Evolutionary conservation across 2,329 filamentous ascomycete species (phyloP).

Genomic region (Paracamarosporium sp.): DNA sequence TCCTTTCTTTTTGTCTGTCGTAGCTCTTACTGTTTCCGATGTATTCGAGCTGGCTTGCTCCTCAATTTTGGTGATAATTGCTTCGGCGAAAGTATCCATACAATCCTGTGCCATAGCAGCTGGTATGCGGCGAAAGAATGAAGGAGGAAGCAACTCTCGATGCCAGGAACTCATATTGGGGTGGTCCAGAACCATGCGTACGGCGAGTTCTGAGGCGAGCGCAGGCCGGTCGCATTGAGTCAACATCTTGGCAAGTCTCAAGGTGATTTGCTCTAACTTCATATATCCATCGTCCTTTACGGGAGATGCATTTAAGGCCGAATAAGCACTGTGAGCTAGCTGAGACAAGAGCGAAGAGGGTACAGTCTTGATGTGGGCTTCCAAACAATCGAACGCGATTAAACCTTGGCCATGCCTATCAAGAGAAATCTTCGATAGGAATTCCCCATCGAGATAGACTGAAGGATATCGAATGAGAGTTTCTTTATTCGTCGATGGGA

Average conservation of each 20-base stretch:
- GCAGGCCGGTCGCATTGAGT: conserved; percentile 38
- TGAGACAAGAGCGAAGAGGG: conserved; percentile 27
- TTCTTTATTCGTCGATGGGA: conserved; percentile 25
- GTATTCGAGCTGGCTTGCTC: conserved; percentile 24
- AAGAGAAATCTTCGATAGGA: conserved; percentile 24
- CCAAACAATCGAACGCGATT: background rate
- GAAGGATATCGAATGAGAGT: conserved; percentile 35
- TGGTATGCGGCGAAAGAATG: conserved; percentile 42
- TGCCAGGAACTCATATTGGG: conserved; percentile 52
- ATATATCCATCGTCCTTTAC: conserved; percentile 9
- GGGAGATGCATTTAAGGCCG: conserved; percentile 9
- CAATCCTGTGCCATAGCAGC: conserved; percentile 35
- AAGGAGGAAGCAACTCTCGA: conserved; percentile 39
- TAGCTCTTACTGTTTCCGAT: background rate
- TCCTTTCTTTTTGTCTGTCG: background rate
- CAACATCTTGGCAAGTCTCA: conserved; percentile 30
- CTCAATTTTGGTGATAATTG: conserved; percentile 36
- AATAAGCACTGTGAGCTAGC: conserved; percentile 20
- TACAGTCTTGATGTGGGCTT: conserved; percentile 17
- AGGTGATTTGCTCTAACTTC: conserved; percentile 28
- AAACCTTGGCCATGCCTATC: conserved; percentile 11
- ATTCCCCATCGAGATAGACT: conserved; percentile 42
- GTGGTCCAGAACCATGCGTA: conserved; percentile 37
- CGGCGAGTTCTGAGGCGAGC: conserved; percentile 34
- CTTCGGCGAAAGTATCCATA: conserved; percentile 34